These are phyloP conservation scores for Hanseniaspora guilliermondii DNA, from an alignment of 805 yeast genomes.

Conservation along the genomic window DNA sequence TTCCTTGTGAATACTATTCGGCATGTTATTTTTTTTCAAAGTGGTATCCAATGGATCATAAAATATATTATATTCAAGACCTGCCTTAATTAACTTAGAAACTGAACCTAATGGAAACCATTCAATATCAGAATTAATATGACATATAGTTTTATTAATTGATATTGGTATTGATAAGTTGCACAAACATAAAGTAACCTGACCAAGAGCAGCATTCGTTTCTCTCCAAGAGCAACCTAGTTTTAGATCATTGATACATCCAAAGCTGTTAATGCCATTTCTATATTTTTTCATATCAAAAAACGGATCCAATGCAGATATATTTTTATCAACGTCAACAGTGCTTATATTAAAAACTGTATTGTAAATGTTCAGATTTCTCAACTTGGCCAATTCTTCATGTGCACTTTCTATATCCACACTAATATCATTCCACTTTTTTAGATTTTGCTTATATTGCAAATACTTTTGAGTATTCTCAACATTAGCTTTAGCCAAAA, in stretches of 20 bases:
- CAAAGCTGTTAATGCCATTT: slow-evolving; percentile 34
- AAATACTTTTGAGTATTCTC: slow-evolving; percentile 44
- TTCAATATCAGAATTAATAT: slow-evolving; percentile 37
- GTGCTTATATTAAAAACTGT: slow-evolving; percentile 75
- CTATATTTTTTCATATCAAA: background rate
- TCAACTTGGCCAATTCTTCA: slow-evolving; percentile 54
- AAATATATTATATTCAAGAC: slow-evolving; percentile 4
- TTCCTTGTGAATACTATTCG: background rate
- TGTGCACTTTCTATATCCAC: slow-evolving; percentile 50
- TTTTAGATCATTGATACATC: slow-evolving; percentile 74
- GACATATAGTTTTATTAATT: slow-evolving; percentile 26
- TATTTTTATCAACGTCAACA: slow-evolving; percentile 39
- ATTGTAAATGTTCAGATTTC: slow-evolving; percentile 69
- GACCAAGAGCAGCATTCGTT: slow-evolving; percentile 84
- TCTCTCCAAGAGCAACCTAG: slow-evolving; percentile 92
- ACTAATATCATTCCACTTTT: slow-evolving; percentile 50
- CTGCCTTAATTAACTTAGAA: slow-evolving; percentile 8
- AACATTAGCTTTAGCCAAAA: slow-evolving; percentile 30
- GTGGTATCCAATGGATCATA: slow-evolving; percentile 3
- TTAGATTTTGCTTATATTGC: slow-evolving; percentile 37
- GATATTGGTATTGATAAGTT: slow-evolving; percentile 4
- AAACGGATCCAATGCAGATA: background rate
- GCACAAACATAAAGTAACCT: slow-evolving; percentile 49
- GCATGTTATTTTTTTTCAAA: background rate
- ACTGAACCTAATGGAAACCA: slow-evolving; percentile 21